A percentile compares a stretch with the other conserved stretches of the same genome.
Conservation (phyloP, 345 rosid genomes). For the Rhodamnia rubescens region DNA sequence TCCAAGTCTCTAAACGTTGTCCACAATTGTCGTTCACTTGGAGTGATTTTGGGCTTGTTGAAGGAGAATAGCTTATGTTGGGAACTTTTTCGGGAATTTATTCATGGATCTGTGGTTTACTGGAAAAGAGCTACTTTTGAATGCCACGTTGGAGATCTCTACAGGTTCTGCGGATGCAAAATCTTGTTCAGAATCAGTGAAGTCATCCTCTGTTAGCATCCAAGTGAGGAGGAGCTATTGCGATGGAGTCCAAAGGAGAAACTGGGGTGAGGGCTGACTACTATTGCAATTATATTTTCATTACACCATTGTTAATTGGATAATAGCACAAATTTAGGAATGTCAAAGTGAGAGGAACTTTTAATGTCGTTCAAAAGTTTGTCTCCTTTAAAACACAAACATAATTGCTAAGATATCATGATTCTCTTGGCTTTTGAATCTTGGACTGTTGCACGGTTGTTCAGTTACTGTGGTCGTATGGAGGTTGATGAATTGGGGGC, state of each 20-base stretch:
- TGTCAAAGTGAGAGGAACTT: too few species aligned
- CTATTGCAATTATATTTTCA: not conserved
- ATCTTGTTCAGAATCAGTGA: not conserved
- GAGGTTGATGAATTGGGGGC: too few species aligned
- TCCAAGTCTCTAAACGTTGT: too few species aligned
- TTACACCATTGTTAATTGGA: too few species aligned
- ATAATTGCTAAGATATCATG: too few species aligned
- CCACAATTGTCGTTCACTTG: too few species aligned
- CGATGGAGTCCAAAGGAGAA: slow-evolving; percentile 71
- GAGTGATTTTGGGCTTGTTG: not conserved
- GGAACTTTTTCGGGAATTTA: not conserved
- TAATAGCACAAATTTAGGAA: too few species aligned
- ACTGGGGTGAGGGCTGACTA: slow-evolving; percentile 32
- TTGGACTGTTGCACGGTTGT: too few species aligned
- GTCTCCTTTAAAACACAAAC: too few species aligned
- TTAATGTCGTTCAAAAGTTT: too few species aligned
- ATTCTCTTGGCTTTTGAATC: too few species aligned
- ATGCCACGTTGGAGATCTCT: not conserved
- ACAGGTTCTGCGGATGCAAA: not conserved
- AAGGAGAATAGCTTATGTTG: slow-evolving; percentile 4
- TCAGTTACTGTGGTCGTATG: too few species aligned
- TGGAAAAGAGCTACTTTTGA: not conserved
- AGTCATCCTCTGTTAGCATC: not conserved
- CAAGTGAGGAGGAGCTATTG: not conserved
- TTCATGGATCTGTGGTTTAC: not conserved